phyloP scores from a whole-genome alignment of 2,329 filamentous ascomycete species.

The Teratosphaeria gauchensis region DNA sequence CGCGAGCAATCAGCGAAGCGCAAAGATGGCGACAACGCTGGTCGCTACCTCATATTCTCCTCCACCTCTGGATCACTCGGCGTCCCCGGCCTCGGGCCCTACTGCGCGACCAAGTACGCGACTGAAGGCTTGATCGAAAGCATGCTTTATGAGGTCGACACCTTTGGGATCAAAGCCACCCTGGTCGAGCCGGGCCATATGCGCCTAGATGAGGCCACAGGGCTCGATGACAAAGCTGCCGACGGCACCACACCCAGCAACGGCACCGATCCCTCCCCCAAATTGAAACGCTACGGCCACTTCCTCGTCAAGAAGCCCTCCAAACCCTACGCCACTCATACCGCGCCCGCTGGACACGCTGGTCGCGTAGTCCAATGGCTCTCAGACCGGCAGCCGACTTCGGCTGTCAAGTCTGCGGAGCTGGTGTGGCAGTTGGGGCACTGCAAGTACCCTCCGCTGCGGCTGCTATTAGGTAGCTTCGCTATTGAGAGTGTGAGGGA shows the following conservation, averaged over 20 bases:
- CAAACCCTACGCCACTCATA: slow-evolving; percentile 66
- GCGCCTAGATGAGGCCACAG: slow-evolving; percentile 64
- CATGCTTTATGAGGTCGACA: slow-evolving; percentile 90
- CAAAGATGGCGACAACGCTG: slow-evolving; percentile 31
- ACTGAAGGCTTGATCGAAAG: slow-evolving; percentile 92
- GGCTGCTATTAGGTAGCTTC: slow-evolving; percentile 82
- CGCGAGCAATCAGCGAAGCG: slow-evolving; percentile 49
- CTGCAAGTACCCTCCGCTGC: slow-evolving; percentile 82
- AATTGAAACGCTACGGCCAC: slow-evolving; percentile 74
- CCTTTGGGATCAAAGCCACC: slow-evolving; percentile 86
- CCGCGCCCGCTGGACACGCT: slow-evolving; percentile 78
- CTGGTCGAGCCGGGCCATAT: slow-evolving; percentile 87
- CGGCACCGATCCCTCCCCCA: background rate
- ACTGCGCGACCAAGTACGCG: slow-evolving; percentile 95
- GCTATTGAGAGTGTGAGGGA: slow-evolving; percentile 94
- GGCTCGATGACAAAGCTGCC: slow-evolving; percentile 21
- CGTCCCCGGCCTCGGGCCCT: slow-evolving; percentile 83
- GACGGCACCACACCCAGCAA: slow-evolving; percentile 1
- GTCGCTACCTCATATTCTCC: slow-evolving; percentile 89
- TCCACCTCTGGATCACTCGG: slow-evolving; percentile 87
- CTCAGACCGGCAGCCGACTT: slow-evolving; percentile 83
- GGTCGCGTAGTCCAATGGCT: slow-evolving; percentile 91
- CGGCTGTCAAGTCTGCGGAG: slow-evolving; percentile 85
- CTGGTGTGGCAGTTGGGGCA: slow-evolving; percentile 89
- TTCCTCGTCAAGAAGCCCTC: slow-evolving; percentile 83